Evolutionary conservation across 192 early-diverging fungal genomes (phyloP).

Genomic region (Funneliformis geosporum): DNA sequence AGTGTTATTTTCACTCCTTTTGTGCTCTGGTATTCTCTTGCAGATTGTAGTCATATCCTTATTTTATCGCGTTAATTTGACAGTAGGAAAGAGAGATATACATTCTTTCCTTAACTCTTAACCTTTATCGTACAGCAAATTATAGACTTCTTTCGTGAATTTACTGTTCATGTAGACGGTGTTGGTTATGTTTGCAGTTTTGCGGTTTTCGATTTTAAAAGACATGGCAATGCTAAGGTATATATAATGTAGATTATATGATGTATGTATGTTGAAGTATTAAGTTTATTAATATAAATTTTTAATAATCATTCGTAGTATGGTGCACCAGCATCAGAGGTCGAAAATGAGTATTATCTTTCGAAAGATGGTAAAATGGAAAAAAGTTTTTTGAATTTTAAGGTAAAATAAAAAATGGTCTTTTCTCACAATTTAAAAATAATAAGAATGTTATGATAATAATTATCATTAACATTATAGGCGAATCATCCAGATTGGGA

Average conservation of each 20-base stretch:
- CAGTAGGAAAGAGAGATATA: no score
- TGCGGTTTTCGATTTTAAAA: conserved; percentile 92
- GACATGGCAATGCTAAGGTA: conserved; percentile 83
- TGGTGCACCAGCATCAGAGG: conserved; percentile 64
- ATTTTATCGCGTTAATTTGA: neutral
- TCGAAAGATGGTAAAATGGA: conserved; percentile 98
- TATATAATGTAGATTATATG: neutral
- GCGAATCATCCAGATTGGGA: conserved; percentile 94
- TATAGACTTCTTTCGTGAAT: conserved; percentile 94
- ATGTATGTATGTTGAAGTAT: neutral
- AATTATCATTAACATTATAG: conserved; percentile 35
- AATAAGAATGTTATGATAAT: neutral
- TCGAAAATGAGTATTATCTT: conserved; percentile 58
- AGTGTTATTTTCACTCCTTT: conserved; percentile 82
- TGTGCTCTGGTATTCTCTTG: conserved; percentile 78
- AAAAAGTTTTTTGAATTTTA: conserved; percentile 95
- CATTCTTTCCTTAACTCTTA: neutral
- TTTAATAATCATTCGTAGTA: conserved; percentile 47
- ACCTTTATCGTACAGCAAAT: conserved; percentile 44
- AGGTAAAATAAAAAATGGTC: conserved; percentile 49
- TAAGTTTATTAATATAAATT: neutral
- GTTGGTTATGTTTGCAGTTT: conserved; percentile 97
- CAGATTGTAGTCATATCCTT: conserved; percentile 63
- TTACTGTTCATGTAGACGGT: conserved; percentile 87
- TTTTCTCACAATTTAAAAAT: neutral